Conservation (phyloP, 495 filamentous ascomycete species). For the Staphylotrichum tortipilum region DNA sequence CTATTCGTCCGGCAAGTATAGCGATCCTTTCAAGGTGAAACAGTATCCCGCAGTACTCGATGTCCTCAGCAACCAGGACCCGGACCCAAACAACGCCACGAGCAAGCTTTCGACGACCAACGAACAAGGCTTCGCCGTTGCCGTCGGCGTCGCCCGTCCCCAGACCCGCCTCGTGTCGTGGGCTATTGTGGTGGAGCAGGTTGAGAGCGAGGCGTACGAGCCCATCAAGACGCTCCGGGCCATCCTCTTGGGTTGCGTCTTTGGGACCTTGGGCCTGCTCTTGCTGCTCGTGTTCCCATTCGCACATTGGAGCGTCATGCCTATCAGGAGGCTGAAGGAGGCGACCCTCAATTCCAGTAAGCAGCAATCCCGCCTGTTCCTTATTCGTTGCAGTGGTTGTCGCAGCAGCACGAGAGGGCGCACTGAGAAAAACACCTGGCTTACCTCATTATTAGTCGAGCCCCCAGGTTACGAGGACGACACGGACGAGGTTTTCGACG, state of each 20-base stretch:
- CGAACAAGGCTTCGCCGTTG: conserved; percentile 55
- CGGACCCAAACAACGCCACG: conserved; percentile 49
- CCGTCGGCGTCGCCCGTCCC: conserved; percentile 63
- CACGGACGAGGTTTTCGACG: conserved; percentile 31
- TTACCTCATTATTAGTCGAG: no score
- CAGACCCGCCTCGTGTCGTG: conserved; percentile 60
- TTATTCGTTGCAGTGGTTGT: no score
- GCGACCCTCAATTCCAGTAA: conserved; percentile 73
- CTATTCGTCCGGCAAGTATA: conserved; percentile 30
- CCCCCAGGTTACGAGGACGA: conserved; percentile 51
- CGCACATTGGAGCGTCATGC: conserved; percentile 69
- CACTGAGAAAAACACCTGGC: no score
- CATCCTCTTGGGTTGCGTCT: conserved; percentile 75
- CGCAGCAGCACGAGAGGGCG: no score
- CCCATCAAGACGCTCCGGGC: conserved; percentile 64
- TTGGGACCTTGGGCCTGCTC: conserved; percentile 65
- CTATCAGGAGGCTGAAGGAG: conserved; percentile 65
- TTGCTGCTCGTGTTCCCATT: conserved; percentile 62
- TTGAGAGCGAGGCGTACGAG: conserved; percentile 60
- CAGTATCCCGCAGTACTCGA: conserved; percentile 48
- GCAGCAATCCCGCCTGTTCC: no score
- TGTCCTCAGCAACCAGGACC: conserved; percentile 41
- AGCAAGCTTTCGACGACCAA: conserved; percentile 59
- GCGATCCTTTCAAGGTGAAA: conserved; percentile 47
- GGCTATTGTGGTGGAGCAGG: conserved; percentile 73